These are phyloP conservation scores for Malus sieversii DNA, from an alignment of 306 rosid genomes.

Conservation along the genomic window DNA sequence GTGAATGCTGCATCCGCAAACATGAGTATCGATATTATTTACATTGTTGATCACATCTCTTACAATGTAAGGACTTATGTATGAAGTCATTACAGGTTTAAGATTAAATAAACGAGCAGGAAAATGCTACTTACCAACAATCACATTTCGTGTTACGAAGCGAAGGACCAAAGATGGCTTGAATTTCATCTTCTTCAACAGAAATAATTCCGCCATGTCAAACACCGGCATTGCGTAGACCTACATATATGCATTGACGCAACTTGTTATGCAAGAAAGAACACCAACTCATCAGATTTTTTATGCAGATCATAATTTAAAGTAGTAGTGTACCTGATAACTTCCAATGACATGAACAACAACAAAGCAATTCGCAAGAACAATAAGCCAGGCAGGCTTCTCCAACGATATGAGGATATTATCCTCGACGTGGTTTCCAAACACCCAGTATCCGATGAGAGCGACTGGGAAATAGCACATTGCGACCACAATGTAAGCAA, in stretches of 20 bases:
- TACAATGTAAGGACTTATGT: not conserved
- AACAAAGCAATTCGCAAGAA: slow-evolving; percentile 26
- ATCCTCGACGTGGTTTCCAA: slow-evolving; percentile 29
- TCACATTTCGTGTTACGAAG: slow-evolving; percentile 11
- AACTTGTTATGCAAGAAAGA: not conserved
- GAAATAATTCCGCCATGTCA: slow-evolving; percentile 25
- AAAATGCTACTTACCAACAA: slow-evolving; percentile 24
- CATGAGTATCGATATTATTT: not conserved
- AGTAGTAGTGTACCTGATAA: slow-evolving; percentile 16
- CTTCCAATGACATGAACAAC: slow-evolving; percentile 43
- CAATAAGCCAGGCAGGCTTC: slow-evolving; percentile 30
- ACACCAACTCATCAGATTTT: not conserved
- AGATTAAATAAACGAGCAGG: not conserved
- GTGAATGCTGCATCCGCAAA: slow-evolving; percentile 20
- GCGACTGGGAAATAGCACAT: slow-evolving; percentile 39
- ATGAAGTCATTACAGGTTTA: not conserved
- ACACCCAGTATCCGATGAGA: slow-evolving; percentile 29
- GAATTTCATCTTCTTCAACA: slow-evolving; percentile 25
- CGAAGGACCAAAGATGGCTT: slow-evolving; percentile 25
- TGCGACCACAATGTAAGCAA: slow-evolving; percentile 31
- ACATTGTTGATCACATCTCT: not conserved
- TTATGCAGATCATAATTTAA: not conserved
- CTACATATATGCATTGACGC: not conserved
- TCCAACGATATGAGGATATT: slow-evolving; percentile 31
- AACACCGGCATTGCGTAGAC: slow-evolving; percentile 34